Base-by-base conservation (phyloP, 164 flowering plant genomes). In the Umbilicus rupestris region DNA sequence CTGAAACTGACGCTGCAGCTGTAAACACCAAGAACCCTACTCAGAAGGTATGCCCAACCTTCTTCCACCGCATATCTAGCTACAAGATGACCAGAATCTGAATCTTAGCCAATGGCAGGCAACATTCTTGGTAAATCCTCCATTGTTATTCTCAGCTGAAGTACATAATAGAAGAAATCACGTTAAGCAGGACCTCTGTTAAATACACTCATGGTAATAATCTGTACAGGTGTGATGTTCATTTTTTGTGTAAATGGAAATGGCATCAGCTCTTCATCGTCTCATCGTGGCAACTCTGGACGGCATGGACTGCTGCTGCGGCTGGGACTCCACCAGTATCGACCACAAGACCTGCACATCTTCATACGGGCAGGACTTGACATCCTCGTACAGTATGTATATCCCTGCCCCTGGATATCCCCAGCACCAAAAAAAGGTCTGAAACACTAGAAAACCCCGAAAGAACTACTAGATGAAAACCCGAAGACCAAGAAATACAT, bases 271-370 rank as follows among this genome's bases (percentile, higher is more conserved):
- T 52, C 59, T 52, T 52, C 59, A 52, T 55, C 60, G 60, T 29
- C 60, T 55, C 60, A 55, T 52, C 30, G 58, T 52, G 58, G 58
- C 8, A 22, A 55, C 35, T 55, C 19, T 55, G 60, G 60, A 55
- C 60, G 60, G 60, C 31, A 28, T 55, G 12, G 60, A 7, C 58
- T 52, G 58, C 58, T 52, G 58, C 29, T 22, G 79, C 64, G 85
- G 39, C 44, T 85, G 82, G 8, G 97, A 85, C 58, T 94, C 96
- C 73, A 94, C 97, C 7, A 94, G 81, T 72, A 94, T 91, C 2
- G 97, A 89, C 99, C 99, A 94, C 39, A 94, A 79, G 2, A 88
- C 91, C 30, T 94, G 99, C 52, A 94, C 97, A 72, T 94, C 99
- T 78, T 94, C 99, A 60, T 74, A 89, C 11, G 84, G 92, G 79